Evolutionary conservation across 2,329 filamentous ascomycete genomes (phyloP).

Genomic region (Trematosphaeria pertusa): DNA sequence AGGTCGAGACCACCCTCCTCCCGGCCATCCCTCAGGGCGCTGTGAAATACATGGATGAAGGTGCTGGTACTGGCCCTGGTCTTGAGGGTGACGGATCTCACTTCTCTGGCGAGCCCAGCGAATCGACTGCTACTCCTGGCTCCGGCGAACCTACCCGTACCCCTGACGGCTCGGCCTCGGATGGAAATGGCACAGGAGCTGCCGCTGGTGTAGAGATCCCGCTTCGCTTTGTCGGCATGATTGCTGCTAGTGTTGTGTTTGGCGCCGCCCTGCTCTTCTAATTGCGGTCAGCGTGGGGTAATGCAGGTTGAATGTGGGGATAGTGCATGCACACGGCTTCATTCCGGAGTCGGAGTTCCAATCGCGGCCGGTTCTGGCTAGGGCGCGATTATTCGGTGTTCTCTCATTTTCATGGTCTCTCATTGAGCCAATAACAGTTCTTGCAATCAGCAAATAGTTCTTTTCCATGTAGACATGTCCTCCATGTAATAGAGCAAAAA

Average conservation of each 20-base stretch:
- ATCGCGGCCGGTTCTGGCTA: too few relatives aligned
- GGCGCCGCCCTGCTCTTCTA: constrained; percentile 42
- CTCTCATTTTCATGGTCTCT: too few relatives aligned
- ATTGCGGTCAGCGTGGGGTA: too few relatives aligned
- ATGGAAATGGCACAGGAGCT: constrained; percentile 22
- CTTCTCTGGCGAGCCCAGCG: constrained; percentile 38
- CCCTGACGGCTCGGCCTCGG: constrained; percentile 16
- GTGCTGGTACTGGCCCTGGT: constrained; percentile 64
- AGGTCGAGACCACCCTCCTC: constrained; percentile 59
- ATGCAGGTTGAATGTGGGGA: too few relatives aligned
- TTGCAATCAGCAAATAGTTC: too few relatives aligned
- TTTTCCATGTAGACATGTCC: too few relatives aligned
- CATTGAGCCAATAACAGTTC: too few relatives aligned
- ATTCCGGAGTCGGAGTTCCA: too few relatives aligned
- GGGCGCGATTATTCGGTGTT: too few relatives aligned
- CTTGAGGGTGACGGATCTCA: constrained; percentile 57
- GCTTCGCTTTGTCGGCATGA: constrained; percentile 36
- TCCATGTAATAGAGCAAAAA: too few relatives aligned
- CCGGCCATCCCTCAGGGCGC: constrained; percentile 65
- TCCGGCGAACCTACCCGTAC: constrained; percentile 37
- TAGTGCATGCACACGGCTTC: too few relatives aligned
- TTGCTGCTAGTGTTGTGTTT: constrained; percentile 40
- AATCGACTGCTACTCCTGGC: constrained; percentile 35
- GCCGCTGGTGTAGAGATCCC: constrained; percentile 34
- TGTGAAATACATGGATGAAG: constrained; percentile 61